Evolutionary conservation across 2,329 filamentous ascomycete species (phyloP), one percentile per base, ranked within the genome.

Genomic region (Fusarium sp.): DNA sequence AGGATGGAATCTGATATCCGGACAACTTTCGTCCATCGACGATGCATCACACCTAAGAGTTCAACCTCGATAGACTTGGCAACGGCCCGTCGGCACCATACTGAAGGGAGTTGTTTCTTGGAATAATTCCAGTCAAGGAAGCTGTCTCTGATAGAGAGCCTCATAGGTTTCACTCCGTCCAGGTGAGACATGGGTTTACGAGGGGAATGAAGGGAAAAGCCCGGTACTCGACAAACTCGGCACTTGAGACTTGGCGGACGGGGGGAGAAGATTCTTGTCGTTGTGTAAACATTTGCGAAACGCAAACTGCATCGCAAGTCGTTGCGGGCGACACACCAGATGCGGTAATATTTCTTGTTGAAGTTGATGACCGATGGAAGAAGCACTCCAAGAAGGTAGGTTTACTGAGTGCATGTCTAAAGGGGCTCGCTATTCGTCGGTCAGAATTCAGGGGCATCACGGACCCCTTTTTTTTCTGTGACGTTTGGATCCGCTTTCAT

Each of bases 221-320:
- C 29, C 31, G 50, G 31, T 23, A 34, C 50, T 23, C 49, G 29
- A 53, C 27, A 53, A 53, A 20, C 25, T 54, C 61, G 64, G 68
- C 44, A 68, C 20, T 62, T 60, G 38, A 57, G 54, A 59, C 62
- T 58, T 46, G 54, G 25, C n/a, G 16, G 38, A 23, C 6, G 16
- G 20, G 44, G 42, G 18, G 20, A 44, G 20, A 29, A 25, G 25
- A 27, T 27, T 23, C 18, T 40, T 29, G 27, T 23, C 27, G 11
- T 13, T 34, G 16, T 50, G 54, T 36, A 27, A 27, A 27, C 51
- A 40, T 29, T n/a, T 57, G 56, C 64, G 61, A 68, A 61, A 66
- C 69, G 44, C 64, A 61, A 70, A 55, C 64, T 42, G 34, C 44
- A 49, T 51, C 38, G 51, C 27, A 33, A 57, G 27, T 62, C 49